Percentiles rank a stretch among this genome's conserved stretches.
Evolutionary conservation across 768 basidiomycete genomes (phyloP).

Genomic region (Leccinum aurantiacum): DNA sequence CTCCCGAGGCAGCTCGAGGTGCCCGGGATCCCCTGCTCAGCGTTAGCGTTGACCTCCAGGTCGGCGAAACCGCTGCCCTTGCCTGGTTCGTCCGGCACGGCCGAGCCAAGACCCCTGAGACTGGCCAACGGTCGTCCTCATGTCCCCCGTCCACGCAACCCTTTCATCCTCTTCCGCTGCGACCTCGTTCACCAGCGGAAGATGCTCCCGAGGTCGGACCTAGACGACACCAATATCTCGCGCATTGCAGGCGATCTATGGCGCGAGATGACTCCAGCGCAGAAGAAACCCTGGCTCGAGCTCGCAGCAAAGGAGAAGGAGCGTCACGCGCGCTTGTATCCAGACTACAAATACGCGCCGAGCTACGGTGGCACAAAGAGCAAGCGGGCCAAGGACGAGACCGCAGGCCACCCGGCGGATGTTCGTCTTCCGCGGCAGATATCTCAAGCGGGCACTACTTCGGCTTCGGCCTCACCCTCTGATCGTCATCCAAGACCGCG

Average conservation of each 20-base stretch:
- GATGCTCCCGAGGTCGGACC: slow-evolving; percentile 53
- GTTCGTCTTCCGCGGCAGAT: slow-evolving; percentile 15
- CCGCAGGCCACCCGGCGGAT: slow-evolving; percentile 7
- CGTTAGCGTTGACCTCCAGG: not conserved
- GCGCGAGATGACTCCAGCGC: slow-evolving; percentile 49
- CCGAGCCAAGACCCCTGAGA: slow-evolving; percentile 17
- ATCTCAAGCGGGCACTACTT: slow-evolving; percentile 1
- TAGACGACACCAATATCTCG: slow-evolving; percentile 67
- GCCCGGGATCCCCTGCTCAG: not conserved
- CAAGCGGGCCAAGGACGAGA: slow-evolving; percentile 21
- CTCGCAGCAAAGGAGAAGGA: slow-evolving; percentile 52
- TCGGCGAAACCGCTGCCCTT: slow-evolving; percentile 23
- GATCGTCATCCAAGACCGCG: slow-evolving; percentile 3
- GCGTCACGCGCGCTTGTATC: slow-evolving; percentile 40
- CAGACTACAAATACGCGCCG: slow-evolving; percentile 45
- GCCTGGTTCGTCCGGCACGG: slow-evolving; percentile 25
- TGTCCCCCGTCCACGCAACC: slow-evolving; percentile 71
- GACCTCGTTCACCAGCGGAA: slow-evolving; percentile 66
- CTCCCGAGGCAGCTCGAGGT: slow-evolving; percentile 10
- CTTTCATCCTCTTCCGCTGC: slow-evolving; percentile 79
- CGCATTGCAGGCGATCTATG: slow-evolving; percentile 67
- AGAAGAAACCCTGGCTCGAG: slow-evolving; percentile 50
- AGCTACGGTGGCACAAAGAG: slow-evolving; percentile 18
- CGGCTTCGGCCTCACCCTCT: not conserved
- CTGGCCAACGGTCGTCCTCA: slow-evolving; percentile 38